These are phyloP conservation scores for Amylostereum chailletii DNA, from an alignment of 1,284 basidiomycete species.

Conservation along the genomic window DNA sequence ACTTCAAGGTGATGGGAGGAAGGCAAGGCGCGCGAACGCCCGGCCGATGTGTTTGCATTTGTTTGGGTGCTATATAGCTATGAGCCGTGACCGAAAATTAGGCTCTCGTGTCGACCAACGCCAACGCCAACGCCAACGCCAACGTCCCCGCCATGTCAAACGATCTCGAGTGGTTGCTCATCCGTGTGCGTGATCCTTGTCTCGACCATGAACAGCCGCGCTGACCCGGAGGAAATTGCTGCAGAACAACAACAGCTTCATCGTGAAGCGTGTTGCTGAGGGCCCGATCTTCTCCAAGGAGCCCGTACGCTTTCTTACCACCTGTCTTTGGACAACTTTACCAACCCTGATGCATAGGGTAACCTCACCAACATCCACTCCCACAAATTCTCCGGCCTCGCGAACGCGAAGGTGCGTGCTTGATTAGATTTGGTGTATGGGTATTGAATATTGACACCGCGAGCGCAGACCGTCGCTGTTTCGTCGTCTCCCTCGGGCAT, in stretches of 20 bases:
- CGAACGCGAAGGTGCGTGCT: conserved; percentile 65
- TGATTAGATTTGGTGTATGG: neutral
- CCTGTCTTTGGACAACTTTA: neutral
- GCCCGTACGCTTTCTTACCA: conserved; percentile 46
- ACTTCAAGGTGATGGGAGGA: too few relatives aligned
- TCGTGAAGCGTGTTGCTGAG: conserved; percentile 66
- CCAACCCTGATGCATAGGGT: conserved; percentile 37
- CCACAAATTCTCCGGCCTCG: conserved; percentile 82
- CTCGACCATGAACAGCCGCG: neutral
- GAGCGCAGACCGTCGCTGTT: conserved; percentile 57
- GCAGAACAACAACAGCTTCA: conserved; percentile 78
- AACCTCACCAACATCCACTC: conserved; percentile 85
- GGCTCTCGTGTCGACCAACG: neutral
- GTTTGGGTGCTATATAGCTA: too few relatives aligned
- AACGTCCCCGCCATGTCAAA: conserved; percentile 50
- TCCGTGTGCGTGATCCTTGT: conserved; percentile 54
- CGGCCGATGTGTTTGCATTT: too few relatives aligned
- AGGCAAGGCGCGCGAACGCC: too few relatives aligned
- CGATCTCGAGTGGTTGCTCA: conserved; percentile 87
- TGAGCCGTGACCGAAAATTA: too few relatives aligned
- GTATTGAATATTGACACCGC: neutral
- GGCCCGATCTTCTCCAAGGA: conserved; percentile 79
- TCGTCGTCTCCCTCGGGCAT: conserved; percentile 52
- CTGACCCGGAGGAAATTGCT: neutral
- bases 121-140: conserved; percentile 11